A percentile compares a stretch with the other conserved stretches of the same genome.
phyloP scores from a whole-genome alignment of 139 green algal species.

The Penium margaritaceum region DNA sequence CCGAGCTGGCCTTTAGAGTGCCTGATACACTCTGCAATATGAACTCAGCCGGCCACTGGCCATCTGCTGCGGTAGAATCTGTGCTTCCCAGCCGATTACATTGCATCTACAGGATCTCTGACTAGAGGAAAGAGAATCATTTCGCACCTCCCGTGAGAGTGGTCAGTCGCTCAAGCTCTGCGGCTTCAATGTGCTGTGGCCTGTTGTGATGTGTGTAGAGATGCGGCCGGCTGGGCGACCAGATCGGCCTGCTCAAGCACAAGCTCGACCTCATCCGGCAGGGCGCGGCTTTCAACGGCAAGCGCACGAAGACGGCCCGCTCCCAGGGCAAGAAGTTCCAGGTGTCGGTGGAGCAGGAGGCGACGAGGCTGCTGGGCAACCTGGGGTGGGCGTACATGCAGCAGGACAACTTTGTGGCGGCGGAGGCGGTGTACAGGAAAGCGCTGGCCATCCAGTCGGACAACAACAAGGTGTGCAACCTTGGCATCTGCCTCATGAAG shows the following conservation, averaged over 20 bases:
- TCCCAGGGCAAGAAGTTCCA: slow-evolving; percentile 39
- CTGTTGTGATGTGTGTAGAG: too few relatives aligned
- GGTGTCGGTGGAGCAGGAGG: slow-evolving; percentile 39
- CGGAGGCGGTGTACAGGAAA: slow-evolving; percentile 39
- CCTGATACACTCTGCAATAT: too few relatives aligned
- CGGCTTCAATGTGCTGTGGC: too few relatives aligned
- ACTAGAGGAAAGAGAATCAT: too few relatives aligned
- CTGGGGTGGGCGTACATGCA: slow-evolving; percentile 45
- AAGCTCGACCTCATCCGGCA: slow-evolving; percentile 37
- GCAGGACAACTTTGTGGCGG: slow-evolving; percentile 13
- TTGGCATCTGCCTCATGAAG: slow-evolving; percentile 38
- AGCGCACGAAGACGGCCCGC: slow-evolving; percentile 31
- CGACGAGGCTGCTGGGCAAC: slow-evolving; percentile 39
- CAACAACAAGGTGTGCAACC: slow-evolving; percentile 46
- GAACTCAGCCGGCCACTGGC: too few relatives aligned
- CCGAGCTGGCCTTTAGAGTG: too few relatives aligned
- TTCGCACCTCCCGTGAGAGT: too few relatives aligned
- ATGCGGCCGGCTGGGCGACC: slow-evolving; percentile 36
- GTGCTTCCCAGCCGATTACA: too few relatives aligned
- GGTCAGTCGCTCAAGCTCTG: too few relatives aligned
- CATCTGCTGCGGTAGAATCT: too few relatives aligned
- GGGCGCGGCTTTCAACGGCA: slow-evolving; percentile 34
- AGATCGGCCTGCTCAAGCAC: slow-evolving; percentile 39
- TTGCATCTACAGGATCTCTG: too few relatives aligned
- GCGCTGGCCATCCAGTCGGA: slow-evolving; percentile 32